Evolutionary conservation across 768 basidiomycete species (phyloP).

Genomic region (Suillus brevipes): DNA sequence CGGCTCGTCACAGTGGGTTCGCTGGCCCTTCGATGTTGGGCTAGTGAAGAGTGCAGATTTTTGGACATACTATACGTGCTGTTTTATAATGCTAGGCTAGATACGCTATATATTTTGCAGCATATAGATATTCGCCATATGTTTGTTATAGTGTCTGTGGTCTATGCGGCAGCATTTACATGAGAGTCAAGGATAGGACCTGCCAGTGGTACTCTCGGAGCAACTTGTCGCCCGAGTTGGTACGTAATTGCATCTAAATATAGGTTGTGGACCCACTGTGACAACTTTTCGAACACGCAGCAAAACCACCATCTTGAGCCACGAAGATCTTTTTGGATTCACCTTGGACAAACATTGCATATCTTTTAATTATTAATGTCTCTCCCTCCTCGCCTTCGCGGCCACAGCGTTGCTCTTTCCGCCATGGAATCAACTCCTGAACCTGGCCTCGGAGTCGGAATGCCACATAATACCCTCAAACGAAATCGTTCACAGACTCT

Average conservation of each 20-base stretch:
- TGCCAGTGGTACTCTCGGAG: too few species aligned
- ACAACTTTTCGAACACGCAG: background rate
- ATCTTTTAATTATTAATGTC: conserved; percentile 29
- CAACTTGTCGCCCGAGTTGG: too few species aligned
- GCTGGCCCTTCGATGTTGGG: background rate
- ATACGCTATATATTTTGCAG: background rate
- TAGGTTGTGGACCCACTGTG: conserved; percentile 2
- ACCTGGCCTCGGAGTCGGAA: conserved; percentile 25
- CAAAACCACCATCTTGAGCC: conserved; percentile 4
- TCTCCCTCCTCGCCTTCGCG: conserved; percentile 37
- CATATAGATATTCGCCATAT: background rate
- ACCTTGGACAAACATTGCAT: background rate
- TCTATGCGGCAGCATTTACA: too few species aligned
- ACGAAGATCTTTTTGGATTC: conserved; percentile 5
- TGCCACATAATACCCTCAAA: conserved; percentile 35
- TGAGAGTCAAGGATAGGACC: too few species aligned
- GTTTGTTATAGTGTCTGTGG: too few species aligned
- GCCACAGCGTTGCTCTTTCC: conserved; percentile 32
- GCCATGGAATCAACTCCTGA: conserved; percentile 33
- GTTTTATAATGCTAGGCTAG: background rate
- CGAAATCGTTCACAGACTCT: conserved; percentile 35
- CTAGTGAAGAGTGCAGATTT: background rate
- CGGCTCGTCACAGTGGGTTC: background rate
- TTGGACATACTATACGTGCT: background rate
- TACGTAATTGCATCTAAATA: background rate